Base-by-base conservation (phyloP, 441 rosid species). In the Erodium texanum region DNA sequence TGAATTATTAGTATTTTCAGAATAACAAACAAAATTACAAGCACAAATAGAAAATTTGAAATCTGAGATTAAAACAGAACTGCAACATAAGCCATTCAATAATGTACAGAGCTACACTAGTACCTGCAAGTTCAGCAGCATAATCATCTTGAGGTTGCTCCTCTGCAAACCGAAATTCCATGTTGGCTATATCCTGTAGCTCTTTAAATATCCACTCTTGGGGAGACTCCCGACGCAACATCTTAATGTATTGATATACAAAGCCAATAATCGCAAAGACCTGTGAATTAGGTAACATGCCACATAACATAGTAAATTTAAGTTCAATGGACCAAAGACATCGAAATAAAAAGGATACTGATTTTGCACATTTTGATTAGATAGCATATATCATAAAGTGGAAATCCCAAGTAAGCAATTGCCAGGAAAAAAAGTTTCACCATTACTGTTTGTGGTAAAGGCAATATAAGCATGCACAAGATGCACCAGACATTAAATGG, bases 121-220 rank as follows among this genome's bases (percentile, higher is more conserved):
- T 68, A 91, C 99, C 99, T 81, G 99, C 88, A 73, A 94, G 99
- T 70, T 87, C 87, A 64, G 91, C 85, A 76, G 99, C 98, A 85
- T 94, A 94, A 74, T 92, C 97, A 84, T 92, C 99, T 78, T 89
- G 98, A 74, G 97, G 86, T 80, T 87, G 88, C 76, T 94, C 96
- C 85, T 94, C 99, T 27, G 95, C 92, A 82, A 87, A 94, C 75
- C 86, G 84, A 56, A 94, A 92, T 69, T 89, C 98, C 94, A 94
- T 84, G 81, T 89, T 89, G 54, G 88, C 94, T 77, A 94, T 94
- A 83, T 89, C 92, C 76, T 94, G 96, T 71, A 94, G 88, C 79
- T 94, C 99, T 83, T 92, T 88, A 75, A 91, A 94, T 82, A 94
- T 92, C 99, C 99, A 89, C 81, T 89, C 87, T 82, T 92, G 96